A percentile compares a stretch with the other conserved stretches of the same genome.
Conservation (phyloP, 2,329 filamentous ascomycete species). For the Xylaria sp. region DNA sequence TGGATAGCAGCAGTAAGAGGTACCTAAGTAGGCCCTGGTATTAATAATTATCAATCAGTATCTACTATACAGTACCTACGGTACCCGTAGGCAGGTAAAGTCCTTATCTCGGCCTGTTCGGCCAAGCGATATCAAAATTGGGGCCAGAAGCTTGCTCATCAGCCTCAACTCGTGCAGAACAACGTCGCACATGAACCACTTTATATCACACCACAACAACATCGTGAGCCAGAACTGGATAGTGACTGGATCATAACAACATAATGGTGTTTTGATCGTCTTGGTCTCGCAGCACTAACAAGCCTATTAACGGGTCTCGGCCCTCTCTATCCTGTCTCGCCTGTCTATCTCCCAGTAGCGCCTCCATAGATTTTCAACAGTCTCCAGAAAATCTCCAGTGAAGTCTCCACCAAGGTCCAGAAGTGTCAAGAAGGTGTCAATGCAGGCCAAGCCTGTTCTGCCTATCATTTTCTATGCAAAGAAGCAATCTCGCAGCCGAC, state of each 20-base stretch:
- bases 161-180: not conserved
- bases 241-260: not conserved
- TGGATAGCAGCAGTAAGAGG: not conserved
- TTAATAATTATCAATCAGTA: not conserved
- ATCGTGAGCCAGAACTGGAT: not conserved
- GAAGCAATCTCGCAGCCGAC: slow-evolving; percentile 36
- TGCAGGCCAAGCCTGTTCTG: slow-evolving; percentile 30
- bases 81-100: not conserved
- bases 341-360: not conserved
- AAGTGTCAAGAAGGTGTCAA: slow-evolving; percentile 10
- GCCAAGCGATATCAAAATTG: slow-evolving; percentile 19
- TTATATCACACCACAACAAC: not conserved
- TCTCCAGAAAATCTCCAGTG: no score
- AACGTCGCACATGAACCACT: not conserved
- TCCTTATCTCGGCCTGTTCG: slow-evolving; percentile 16
- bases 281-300: slow-evolving; percentile 20
- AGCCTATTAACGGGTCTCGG: slow-evolving; percentile 23
- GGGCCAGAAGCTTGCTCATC: not conserved
- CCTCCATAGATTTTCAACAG: slow-evolving; percentile 13
- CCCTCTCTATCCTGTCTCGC: slow-evolving; percentile 20
- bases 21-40: no score
- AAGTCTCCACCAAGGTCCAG: slow-evolving; percentile 20
- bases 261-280: slow-evolving; percentile 19
- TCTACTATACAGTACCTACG: no score
- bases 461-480: slow-evolving; percentile 24